A percentile compares a stretch with the other conserved stretches of the same genome.
Evolutionary conservation across 1,284 basidiomycete genomes (phyloP).

Genomic region (Cryptococcus jaspeensis): DNA sequence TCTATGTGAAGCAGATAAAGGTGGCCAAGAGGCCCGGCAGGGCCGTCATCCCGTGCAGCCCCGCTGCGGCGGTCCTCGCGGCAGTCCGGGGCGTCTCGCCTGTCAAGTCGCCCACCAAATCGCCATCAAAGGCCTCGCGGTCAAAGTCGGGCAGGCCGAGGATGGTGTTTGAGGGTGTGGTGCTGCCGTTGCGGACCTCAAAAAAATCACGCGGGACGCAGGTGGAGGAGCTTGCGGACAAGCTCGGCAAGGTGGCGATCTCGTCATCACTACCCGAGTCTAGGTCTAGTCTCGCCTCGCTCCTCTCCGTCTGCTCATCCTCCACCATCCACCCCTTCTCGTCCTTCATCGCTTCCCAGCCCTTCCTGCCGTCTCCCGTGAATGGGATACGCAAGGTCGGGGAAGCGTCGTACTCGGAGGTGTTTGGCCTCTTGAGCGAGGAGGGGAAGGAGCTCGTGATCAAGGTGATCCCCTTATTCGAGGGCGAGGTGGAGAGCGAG

Average conservation of each 20-base stretch:
- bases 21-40: neutral
- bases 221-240: neutral
- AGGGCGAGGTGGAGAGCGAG: neutral
- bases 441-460: slow-evolving; percentile 21
- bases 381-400: slow-evolving; percentile 72
- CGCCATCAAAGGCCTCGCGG: neutral
- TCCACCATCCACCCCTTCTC: slow-evolving; percentile 5
- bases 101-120: neutral
- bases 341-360: slow-evolving; percentile 3
- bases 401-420: slow-evolving; percentile 95
- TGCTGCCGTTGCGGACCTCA: slow-evolving; percentile 8
- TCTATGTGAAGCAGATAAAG: neutral
- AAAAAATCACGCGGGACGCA: neutral
- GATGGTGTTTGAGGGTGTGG: slow-evolving; percentile 15
- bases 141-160: neutral
- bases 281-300: neutral
- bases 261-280: neutral
- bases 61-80: neutral
- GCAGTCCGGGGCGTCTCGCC: slow-evolving; percentile 2
- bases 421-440: slow-evolving; percentile 70
- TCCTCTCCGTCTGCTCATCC: slow-evolving; percentile 5
- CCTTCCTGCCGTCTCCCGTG: slow-evolving; percentile 2
- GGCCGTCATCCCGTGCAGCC: neutral
- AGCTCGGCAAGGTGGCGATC: no score
- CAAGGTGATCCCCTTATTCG: slow-evolving; percentile 32